Evolutionary conservation across 1,139 yeast species (phyloP).

Genomic region (Scheffersomyces insectosa): DNA sequence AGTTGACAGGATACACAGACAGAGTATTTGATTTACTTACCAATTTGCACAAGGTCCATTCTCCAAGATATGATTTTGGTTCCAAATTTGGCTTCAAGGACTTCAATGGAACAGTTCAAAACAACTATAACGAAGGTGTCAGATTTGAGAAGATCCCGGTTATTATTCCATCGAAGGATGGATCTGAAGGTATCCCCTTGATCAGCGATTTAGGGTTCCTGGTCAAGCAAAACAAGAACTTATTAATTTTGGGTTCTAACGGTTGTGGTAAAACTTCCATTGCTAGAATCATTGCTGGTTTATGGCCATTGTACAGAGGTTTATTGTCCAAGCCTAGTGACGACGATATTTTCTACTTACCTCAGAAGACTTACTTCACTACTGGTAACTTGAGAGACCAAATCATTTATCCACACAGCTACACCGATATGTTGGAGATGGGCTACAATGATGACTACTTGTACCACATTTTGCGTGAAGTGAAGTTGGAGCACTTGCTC

Average conservation of each 20-base stretch:
- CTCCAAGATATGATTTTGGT: slow-evolving; percentile 65
- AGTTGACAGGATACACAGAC: slow-evolving; percentile 87
- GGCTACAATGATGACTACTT: slow-evolving; percentile 74
- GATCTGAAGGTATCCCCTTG: slow-evolving; percentile 55
- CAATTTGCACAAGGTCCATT: slow-evolving; percentile 80
- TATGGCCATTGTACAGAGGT: slow-evolving; percentile 91
- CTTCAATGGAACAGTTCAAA: slow-evolving; percentile 80
- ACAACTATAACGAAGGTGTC: slow-evolving; percentile 68
- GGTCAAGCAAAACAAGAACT: slow-evolving; percentile 65
- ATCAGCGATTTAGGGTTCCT: slow-evolving; percentile 62
- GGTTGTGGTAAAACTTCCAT: slow-evolving; percentile 92
- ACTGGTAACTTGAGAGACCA: slow-evolving; percentile 86
- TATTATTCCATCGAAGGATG: slow-evolving; percentile 68
- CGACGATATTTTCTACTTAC: slow-evolving; percentile 70
- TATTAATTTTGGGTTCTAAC: slow-evolving; percentile 81
- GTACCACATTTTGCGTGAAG: slow-evolving; percentile 68
- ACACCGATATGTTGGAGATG: slow-evolving; percentile 72
- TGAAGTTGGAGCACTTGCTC: slow-evolving; percentile 76
- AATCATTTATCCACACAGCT: slow-evolving; percentile 79
- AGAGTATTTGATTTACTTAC: slow-evolving; percentile 76
- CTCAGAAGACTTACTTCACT: slow-evolving; percentile 79
- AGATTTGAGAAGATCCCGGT: slow-evolving; percentile 83
- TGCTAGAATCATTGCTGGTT: slow-evolving; percentile 79
- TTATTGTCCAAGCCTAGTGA: slow-evolving; percentile 78
- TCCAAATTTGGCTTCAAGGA: slow-evolving; percentile 52